Evolutionary conservation across 306 rosid genomes (phyloP).

Genomic region (Quercus aquifolioides): DNA sequence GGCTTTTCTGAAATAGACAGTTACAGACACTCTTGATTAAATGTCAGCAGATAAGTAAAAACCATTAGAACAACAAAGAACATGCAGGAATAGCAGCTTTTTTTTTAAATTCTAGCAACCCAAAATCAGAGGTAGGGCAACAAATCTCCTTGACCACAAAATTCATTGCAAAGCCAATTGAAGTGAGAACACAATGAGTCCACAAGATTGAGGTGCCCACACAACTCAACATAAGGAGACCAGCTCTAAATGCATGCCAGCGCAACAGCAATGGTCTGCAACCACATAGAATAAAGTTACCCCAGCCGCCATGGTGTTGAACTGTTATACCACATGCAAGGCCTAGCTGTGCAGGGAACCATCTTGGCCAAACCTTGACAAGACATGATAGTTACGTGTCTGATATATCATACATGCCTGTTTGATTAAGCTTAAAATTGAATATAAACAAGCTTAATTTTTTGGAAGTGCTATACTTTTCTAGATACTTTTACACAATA

Average conservation of each 20-base stretch:
- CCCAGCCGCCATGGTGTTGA: slow-evolving; percentile 15
- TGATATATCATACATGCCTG: no score
- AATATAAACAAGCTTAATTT: no score
- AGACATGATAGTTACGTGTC: no score
- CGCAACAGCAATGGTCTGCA: no score
- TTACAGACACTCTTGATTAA: background rate
- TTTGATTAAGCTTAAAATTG: no score
- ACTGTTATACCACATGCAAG: no score
- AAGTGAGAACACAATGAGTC: background rate
- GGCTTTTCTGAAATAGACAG: background rate
- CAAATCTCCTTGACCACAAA: background rate
- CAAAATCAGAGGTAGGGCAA: no score
- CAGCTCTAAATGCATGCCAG: background rate
- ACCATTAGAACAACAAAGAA: background rate
- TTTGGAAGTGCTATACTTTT: no score
- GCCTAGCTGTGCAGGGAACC: no score
- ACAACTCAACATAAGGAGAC: background rate
- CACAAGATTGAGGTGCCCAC: background rate
- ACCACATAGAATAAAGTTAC: slow-evolving; percentile 22
- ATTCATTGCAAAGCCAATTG: background rate
- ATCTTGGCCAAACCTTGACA: no score
- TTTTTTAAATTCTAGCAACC: background rate
- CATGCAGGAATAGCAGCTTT: background rate
- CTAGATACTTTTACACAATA: no score
- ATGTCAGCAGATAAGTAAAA: background rate